Conservation (phyloP, 2,329 filamentous ascomycete species). For the Ceratocystiopsis brevicomis region DNA sequence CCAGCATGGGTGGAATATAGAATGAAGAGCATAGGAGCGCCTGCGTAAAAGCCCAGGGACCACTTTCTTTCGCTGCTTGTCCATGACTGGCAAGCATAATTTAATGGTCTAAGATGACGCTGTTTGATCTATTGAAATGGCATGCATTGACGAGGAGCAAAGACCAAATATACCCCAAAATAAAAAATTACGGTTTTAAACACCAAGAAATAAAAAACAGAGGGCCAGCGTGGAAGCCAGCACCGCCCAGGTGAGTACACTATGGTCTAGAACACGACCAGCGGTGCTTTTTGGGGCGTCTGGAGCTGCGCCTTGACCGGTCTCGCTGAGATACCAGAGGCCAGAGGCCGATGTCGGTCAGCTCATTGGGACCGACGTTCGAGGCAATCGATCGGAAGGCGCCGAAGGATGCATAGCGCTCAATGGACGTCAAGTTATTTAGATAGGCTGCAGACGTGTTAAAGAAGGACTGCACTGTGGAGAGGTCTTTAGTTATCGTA, state of each 20-base stretch:
- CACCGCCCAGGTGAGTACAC: neutral
- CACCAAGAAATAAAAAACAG: neutral
- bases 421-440: constrained; percentile 42
- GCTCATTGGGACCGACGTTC: constrained; percentile 53
- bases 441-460: constrained; percentile 48
- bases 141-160: too few species aligned
- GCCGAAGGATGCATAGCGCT: constrained; percentile 58
- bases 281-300: neutral
- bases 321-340: constrained; percentile 51
- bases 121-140: too few species aligned
- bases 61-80: too few species aligned
- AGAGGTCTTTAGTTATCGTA: constrained; percentile 34
- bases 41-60: too few species aligned
- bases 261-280: neutral
- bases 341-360: constrained; percentile 60
- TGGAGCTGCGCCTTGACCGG: constrained; percentile 25
- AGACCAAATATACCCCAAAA: too few species aligned
- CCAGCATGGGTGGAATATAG: too few species aligned
- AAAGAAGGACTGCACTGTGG: constrained; percentile 44
- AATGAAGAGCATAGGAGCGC: too few species aligned
- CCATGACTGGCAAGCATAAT: too few species aligned
- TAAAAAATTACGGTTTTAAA: neutral
- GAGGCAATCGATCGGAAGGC: constrained; percentile 50
- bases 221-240: neutral
- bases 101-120: too few species aligned